phyloP scores from a whole-genome alignment of 148 eudicot genomes.

The Chenopodium suecicum region DNA sequence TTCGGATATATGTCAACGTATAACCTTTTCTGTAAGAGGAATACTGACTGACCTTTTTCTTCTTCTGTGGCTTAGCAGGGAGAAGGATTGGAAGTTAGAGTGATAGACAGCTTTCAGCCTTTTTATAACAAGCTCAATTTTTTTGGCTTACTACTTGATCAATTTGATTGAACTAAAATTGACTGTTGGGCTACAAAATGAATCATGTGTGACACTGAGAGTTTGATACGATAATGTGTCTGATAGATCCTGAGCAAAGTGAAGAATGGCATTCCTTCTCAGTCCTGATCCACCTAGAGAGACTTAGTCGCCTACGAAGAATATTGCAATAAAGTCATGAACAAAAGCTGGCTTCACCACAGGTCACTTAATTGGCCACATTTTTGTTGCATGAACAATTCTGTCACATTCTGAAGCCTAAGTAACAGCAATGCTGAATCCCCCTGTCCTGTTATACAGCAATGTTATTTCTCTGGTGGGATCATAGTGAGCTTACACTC shows the following conservation, averaged over 20 bases:
- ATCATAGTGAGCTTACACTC: neutral
- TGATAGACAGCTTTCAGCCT: neutral
- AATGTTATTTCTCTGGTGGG: neutral
- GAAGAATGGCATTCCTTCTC: neutral
- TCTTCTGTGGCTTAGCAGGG: neutral
- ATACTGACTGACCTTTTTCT: neutral
- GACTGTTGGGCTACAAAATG: neutral
- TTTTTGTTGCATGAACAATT: neutral
- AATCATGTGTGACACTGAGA: too few species aligned
- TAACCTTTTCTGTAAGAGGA: neutral
- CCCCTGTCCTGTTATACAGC: neutral
- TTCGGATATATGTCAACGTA: neutral
- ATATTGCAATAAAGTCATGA: neutral
- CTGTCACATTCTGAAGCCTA: constrained; percentile 10
- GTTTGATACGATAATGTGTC: neutral
- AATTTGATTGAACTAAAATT: neutral
- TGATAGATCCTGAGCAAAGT: neutral
- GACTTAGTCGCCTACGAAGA: neutral
- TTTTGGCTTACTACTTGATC: neutral
- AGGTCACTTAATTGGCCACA: neutral
- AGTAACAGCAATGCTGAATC: neutral
- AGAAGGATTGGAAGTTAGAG: neutral
- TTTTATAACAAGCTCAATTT: neutral
- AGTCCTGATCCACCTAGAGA: neutral
- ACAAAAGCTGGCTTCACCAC: neutral